Conservation (phyloP, 805 yeast genomes). For the Candida insectalens region DNA sequence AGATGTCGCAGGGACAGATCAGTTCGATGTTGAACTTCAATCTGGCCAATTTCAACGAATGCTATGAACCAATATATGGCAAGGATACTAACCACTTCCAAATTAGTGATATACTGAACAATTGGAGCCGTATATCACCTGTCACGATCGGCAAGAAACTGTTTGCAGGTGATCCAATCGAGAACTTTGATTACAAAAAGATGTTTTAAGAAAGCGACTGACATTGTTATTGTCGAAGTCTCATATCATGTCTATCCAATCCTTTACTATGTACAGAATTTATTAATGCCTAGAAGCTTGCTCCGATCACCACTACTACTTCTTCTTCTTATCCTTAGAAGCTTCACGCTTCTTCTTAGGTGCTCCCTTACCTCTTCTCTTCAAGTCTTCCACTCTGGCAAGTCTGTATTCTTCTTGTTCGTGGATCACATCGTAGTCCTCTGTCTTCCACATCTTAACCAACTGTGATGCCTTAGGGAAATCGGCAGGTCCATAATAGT, state of each 20-base stretch:
- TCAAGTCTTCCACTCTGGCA: conserved; percentile 52
- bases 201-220: conserved; percentile 19
- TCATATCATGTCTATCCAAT: conserved; percentile 1
- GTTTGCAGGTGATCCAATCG: conserved; percentile 21
- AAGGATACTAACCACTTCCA: conserved; percentile 1
- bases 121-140: conserved; percentile 19
- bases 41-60: conserved; percentile 13
- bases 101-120: conserved; percentile 11
- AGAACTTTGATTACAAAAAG: conserved; percentile 20
- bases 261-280: neutral
- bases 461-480: conserved; percentile 44
- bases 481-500: conserved; percentile 68
- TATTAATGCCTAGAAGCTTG: neutral
- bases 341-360: conserved; percentile 63
- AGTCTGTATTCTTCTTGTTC: conserved; percentile 65
- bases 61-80: conserved; percentile 2
- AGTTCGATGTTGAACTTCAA: conserved; percentile 22
- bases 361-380: conserved; percentile 84
- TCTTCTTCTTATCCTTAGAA: conserved; percentile 32
- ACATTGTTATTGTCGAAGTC: too few relatives aligned
- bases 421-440: conserved; percentile 38
- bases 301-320: conserved; percentile 5
- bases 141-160: conserved; percentile 12
- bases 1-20: conserved; percentile 20
- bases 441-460: conserved; percentile 16